Conservation (phyloP, 305 asterid genomes). For the Salvia sclarea region DNA sequence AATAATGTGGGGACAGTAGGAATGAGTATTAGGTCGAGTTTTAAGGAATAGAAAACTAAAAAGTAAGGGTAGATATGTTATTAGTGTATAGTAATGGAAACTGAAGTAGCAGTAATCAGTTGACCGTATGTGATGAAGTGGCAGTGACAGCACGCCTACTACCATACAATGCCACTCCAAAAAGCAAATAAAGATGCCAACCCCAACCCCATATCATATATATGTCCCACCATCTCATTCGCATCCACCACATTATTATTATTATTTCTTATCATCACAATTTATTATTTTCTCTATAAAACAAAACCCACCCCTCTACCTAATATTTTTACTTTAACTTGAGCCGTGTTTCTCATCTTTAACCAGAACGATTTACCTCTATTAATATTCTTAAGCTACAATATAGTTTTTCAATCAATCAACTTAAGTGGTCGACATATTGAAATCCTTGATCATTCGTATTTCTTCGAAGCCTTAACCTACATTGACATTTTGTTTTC, state of each 20-base stretch:
- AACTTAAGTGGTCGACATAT: no score
- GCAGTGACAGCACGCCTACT: slow-evolving; percentile 26
- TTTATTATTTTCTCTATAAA: not conserved
- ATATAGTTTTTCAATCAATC: not conserved
- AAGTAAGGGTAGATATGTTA: not conserved
- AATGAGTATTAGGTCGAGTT: slow-evolving; percentile 16
- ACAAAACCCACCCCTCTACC: not conserved
- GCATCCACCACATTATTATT: not conserved
- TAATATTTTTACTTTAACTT: not conserved
- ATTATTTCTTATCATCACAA: no score
- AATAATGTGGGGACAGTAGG: slow-evolving; percentile 23
- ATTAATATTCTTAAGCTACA: not conserved
- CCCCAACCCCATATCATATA: not conserved
- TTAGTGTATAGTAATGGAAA: not conserved
- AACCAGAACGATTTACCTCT: not conserved
- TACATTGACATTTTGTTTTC: not conserved
- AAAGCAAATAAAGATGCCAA: slow-evolving; percentile 20
- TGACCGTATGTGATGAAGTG: slow-evolving; percentile 23
- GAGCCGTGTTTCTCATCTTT: not conserved
- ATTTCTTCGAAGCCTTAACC: not conserved
- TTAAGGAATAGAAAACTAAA: not conserved
- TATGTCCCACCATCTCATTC: not conserved
- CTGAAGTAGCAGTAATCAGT: not conserved
- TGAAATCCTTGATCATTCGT: no score
- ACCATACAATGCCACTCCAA: slow-evolving; percentile 3